A percentile compares a stretch with the other conserved stretches of the same genome.
phyloP scores from a whole-genome alignment of 2,329 filamentous ascomycete species.

The Chaetomium olivaceum region DNA sequence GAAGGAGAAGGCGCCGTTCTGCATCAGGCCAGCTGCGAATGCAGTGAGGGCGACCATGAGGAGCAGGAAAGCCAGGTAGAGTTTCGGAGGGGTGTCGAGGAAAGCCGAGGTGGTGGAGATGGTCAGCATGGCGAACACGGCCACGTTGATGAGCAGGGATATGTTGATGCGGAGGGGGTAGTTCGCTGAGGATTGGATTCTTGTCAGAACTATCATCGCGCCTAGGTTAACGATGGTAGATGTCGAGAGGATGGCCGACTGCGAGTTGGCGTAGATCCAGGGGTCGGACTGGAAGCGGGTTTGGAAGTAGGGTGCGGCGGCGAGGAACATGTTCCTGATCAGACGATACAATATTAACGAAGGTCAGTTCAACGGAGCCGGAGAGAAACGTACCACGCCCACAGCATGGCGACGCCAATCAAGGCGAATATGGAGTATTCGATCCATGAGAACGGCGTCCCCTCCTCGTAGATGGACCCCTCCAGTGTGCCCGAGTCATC shows the following conservation, averaged over 20 bases:
- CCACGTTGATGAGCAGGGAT: constrained; percentile 75
- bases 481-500: constrained; percentile 34
- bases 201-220: constrained; percentile 74
- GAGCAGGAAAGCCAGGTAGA: constrained; percentile 81
- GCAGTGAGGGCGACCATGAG: constrained; percentile 78
- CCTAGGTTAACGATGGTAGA: constrained; percentile 81
- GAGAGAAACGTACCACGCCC: constrained; percentile 74
- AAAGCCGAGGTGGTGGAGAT: constrained; percentile 78
- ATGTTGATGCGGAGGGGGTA: constrained; percentile 84
- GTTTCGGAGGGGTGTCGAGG: constrained; percentile 58
- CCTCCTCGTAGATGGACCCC: constrained; percentile 39
- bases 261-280: constrained; percentile 79
- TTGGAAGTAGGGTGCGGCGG: constrained; percentile 90
- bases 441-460: constrained; percentile 72
- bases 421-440: constrained; percentile 85
- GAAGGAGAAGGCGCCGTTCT: constrained; percentile 94
- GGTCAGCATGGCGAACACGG: constrained; percentile 74
- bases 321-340: constrained; percentile 94
- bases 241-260: constrained; percentile 83
- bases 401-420: constrained; percentile 90
- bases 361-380: neutral
- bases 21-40: constrained; percentile 78
- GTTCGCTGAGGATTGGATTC: constrained; percentile 77
- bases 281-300: constrained; percentile 70
- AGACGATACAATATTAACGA: neutral